A percentile compares a stretch with the other conserved stretches of the same genome.
phyloP scores from a whole-genome alignment of 2,329 filamentous ascomycete genomes.

The Pyricularia grisea region DNA sequence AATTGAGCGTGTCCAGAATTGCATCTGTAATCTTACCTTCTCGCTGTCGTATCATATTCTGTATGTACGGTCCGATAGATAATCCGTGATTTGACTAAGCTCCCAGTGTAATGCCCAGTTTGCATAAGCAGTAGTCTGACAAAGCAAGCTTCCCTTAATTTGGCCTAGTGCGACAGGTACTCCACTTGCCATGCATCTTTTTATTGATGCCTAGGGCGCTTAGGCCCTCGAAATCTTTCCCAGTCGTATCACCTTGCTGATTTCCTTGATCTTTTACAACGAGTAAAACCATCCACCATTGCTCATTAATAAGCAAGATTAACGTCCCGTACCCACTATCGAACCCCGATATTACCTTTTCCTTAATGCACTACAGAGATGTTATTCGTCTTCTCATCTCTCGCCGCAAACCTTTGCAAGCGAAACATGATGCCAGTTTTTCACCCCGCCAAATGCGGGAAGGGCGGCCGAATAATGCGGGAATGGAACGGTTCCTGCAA shows the following conservation, averaged over 20 bases:
- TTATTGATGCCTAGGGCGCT: too few relatives aligned
- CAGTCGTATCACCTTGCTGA: not conserved
- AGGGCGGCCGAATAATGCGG: not conserved
- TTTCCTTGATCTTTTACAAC: not conserved
- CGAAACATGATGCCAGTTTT: not conserved
- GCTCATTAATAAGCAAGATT: not conserved
- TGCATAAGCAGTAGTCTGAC: not conserved
- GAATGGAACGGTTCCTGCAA: not conserved
- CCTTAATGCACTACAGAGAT: not conserved
- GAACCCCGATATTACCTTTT: not conserved
- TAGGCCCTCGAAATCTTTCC: not conserved
- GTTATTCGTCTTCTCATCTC: not conserved
- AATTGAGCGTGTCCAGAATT: not conserved
- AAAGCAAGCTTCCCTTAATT: not conserved
- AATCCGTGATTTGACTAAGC: not conserved
- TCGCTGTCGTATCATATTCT: conserved; percentile 25
- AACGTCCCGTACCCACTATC: not conserved
- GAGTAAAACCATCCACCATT: not conserved
- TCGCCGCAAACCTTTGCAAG: not conserved
- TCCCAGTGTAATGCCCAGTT: not conserved
- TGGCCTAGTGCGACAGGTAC: not conserved
- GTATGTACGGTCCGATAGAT: conserved; percentile 86
- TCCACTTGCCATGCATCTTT: not conserved
- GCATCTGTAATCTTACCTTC: too few relatives aligned
- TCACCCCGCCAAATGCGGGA: not conserved